Evolutionary conservation across 306 rosid genomes (phyloP), one percentile per base, ranked within the genome.

Genomic region (Begonia loranthoides): DNA sequence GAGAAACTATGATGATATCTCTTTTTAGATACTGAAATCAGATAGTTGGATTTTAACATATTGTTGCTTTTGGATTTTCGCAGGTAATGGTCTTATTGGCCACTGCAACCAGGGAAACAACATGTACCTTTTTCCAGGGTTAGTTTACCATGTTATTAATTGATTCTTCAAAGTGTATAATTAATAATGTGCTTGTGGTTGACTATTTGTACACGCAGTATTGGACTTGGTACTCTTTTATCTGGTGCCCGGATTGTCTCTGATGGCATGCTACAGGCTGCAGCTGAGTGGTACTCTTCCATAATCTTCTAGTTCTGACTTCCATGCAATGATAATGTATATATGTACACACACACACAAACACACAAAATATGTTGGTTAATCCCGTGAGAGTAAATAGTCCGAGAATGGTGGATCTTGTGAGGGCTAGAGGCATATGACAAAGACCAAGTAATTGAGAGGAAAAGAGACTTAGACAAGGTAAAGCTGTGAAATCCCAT

Each of bases 41-140:
- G 36, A 28, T 28, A 28, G 36, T 28, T 28, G 36, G 36, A 28
- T 28, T n/a, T n/a, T n/a, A n/a, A n/a, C 43, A 10, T 43, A 10
- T 44, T 41, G 3, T 1, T 44, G 3, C 13, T 17, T 19, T 46
- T 46, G 58, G 15, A 15, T 36, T 58, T 71, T 45, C 61, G 63
- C 70, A 90, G 99, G 88, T 41, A 78, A 92, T 67, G 96, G 88
- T 62, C 73, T 6, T 15, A 66, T 78, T 62, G 99, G 99, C 58
- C 94, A 86, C 77, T 92, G 93, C 80, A 92, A 92, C 79, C 99
- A 92, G 69, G 99, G 99, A 58, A 92, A 92, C 78, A 92, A 92
- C 76, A 92, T 92, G 99, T 92, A 92, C 74, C 96, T 92, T 43
- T 92, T 92, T 79, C 99, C 99, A 16, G 99, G 99, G 99, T 86